Evolutionary conservation across 345 rosid genomes (phyloP), one percentile per base, ranked within the genome.

Genomic region (Eucalyptus erythrocorys): DNA sequence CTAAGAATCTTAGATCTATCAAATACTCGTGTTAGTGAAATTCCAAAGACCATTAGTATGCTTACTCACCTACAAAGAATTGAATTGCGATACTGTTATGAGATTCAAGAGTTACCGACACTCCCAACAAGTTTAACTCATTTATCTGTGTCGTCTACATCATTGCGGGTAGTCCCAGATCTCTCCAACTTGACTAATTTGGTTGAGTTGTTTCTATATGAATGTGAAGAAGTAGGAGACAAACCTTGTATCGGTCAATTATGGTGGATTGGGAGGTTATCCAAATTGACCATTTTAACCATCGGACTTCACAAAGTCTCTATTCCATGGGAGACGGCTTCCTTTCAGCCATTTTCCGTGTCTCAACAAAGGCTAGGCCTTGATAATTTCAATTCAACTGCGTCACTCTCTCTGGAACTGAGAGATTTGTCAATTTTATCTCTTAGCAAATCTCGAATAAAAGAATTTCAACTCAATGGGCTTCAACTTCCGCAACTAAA

Each of bases 81-180:
- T 76, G 0, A 1, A 8, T 19, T 76, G 47, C 0, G 3, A 8
- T 0, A 0, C 1, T 76, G 82, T 21, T 0, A 0, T 19, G 0
- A 10, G 1, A 76, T 76, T 76, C 45, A 3, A 76, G 45, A 76
- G 14, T 37, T 76, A 2, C 82, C 82, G 5, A 2, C 8, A 12
- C 82, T 76, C 8, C 82, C 82, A 37, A 5, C 14, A 37, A 76
- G 82, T 76, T 76, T 76, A 22, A 76, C 47, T 13, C 82, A 76
- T 76, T 15, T 76, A 37, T 1, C 0, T 5, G 3, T 37, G 8
- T 37, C 15, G 1, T 37, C 15, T 76, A 10, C 2, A 19, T 10
- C 45, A 4, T 10, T 37, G 45, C 15, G 6, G 8, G 45, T 76
- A 10, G 45, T 76, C 15, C 47, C 82, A 1, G 14, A 37, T 37